A percentile compares a stretch with the other conserved stretches of the same genome.
Evolutionary conservation across 2,329 filamentous ascomycete species (phyloP).

Genomic region (Clonostachys solani): DNA sequence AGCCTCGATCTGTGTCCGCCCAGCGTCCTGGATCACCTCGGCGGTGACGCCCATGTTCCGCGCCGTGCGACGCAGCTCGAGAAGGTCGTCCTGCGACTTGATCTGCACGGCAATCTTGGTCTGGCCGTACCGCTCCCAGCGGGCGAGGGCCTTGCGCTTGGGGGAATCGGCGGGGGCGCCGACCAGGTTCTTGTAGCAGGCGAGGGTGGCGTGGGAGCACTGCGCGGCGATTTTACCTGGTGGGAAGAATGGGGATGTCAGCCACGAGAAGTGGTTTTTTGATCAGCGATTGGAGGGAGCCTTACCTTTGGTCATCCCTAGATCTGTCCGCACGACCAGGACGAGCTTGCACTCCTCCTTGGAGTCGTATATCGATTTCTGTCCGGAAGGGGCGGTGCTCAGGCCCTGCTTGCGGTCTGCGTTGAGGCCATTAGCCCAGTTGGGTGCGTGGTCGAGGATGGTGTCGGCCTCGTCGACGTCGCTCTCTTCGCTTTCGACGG

Average conservation of each 20-base stretch:
- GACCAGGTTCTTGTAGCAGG: constrained; percentile 86
- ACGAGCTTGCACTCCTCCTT: constrained; percentile 92
- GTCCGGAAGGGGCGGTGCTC: constrained; percentile 24
- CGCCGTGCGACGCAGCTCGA: constrained; percentile 71
- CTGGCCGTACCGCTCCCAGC: constrained; percentile 85
- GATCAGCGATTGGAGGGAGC: background rate
- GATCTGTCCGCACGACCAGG: constrained; percentile 84
- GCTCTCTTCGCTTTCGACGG: constrained; percentile 65
- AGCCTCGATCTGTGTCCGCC: constrained; percentile 90
- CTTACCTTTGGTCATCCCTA: constrained; percentile 96
- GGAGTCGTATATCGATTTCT: constrained; percentile 26
- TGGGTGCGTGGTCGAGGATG: constrained; percentile 61
- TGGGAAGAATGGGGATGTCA: background rate
- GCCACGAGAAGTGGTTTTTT: background rate
- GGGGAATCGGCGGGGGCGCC: constrained; percentile 48
- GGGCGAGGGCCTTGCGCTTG: constrained; percentile 62
- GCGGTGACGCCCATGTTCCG: constrained; percentile 81
- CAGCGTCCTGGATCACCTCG: constrained; percentile 91
- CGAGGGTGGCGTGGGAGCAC: constrained; percentile 91
- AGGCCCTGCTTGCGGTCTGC: constrained; percentile 57
- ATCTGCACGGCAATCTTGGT: constrained; percentile 91
- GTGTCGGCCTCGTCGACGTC: constrained; percentile 59
- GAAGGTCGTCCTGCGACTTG: constrained; percentile 79
- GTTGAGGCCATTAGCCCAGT: constrained; percentile 59
- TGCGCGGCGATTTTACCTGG: constrained; percentile 95